These are phyloP conservation scores for Neurospora africana DNA, from an alignment of 495 filamentous ascomycete species.

Conservation along the genomic window DNA sequence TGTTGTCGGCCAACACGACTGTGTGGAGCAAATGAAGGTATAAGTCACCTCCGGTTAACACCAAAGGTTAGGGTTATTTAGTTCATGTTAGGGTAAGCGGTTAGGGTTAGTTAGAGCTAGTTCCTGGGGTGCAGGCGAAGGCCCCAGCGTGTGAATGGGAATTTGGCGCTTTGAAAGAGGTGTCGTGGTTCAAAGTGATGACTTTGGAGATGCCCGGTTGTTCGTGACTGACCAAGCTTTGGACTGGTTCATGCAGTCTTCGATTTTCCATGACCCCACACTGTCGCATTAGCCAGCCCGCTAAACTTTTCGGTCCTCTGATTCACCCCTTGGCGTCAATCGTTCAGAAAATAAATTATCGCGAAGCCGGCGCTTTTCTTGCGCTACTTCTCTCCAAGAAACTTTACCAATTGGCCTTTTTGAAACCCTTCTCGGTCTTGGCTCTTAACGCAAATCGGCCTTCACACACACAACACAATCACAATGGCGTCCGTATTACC, in stretches of 20 bases:
- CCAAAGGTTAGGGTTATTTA: too few species aligned
- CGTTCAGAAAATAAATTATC: neutral
- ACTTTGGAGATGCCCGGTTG: too few species aligned
- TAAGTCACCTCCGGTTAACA: neutral
- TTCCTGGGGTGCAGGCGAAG: neutral
- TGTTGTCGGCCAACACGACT: neutral
- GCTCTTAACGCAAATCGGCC: neutral
- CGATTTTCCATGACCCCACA: neutral
- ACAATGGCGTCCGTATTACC: conserved; percentile 33
- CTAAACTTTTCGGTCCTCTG: neutral
- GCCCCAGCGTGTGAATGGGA: neutral
- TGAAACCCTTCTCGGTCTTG: neutral
- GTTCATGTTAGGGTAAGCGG: too few species aligned
- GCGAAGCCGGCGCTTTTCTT: neutral
- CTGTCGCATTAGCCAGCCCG: neutral
- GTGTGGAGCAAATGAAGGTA: neutral
- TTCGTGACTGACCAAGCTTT: too few species aligned
- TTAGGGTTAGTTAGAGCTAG: too few species aligned
- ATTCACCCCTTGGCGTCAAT: neutral
- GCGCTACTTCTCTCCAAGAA: neutral
- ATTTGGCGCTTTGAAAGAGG: neutral
- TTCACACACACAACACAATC: neutral
- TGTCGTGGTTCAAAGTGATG: too few species aligned
- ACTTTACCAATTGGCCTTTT: neutral
- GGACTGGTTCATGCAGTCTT: too few species aligned